Conservation (phyloP, 2,329 filamentous ascomycete genomes). For the Akanthomyces lecanii region DNA sequence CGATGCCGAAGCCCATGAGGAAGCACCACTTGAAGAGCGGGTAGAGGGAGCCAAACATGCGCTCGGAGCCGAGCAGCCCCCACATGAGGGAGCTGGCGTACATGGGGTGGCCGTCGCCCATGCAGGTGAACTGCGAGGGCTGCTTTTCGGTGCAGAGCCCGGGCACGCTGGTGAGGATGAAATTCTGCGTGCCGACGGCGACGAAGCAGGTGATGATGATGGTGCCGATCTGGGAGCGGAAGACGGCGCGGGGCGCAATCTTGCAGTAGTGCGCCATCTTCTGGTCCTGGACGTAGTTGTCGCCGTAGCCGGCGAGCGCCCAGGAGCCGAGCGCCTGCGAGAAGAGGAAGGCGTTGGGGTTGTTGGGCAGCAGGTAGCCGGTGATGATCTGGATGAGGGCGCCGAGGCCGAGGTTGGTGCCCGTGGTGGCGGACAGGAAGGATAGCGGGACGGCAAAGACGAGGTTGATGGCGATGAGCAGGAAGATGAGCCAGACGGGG, state of each 20-base stretch:
- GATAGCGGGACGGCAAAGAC: conserved; percentile 41
- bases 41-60: conserved; percentile 41
- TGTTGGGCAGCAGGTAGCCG: conserved; percentile 23
- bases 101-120: conserved; percentile 44
- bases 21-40: conserved; percentile 43
- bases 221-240: conserved; percentile 43
- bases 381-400: conserved; percentile 39
- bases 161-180: conserved; percentile 36
- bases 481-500: conserved; percentile 24
- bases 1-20: conserved; percentile 35
- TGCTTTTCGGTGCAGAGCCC: conserved; percentile 29
- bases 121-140: conserved; percentile 44
- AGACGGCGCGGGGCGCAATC: conserved; percentile 43
- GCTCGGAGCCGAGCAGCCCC: conserved; percentile 47
- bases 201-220: conserved; percentile 44
- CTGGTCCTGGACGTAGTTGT: conserved; percentile 44
- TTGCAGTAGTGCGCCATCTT: conserved; percentile 50
- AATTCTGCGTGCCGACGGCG: conserved; percentile 41
- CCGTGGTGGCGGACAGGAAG: conserved; percentile 41
- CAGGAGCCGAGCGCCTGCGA: conserved; percentile 14
- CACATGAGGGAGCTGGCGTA: conserved; percentile 44
- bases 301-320: conserved; percentile 32
- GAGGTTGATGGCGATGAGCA: conserved; percentile 30
- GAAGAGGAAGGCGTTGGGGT: conserved; percentile 23
- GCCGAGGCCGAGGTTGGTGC: conserved; percentile 40